A percentile compares a stretch with the other conserved stretches of the same genome.
Evolutionary conservation across 1,284 basidiomycete genomes (phyloP).

Genomic region (Takashimella tepidaria): DNA sequence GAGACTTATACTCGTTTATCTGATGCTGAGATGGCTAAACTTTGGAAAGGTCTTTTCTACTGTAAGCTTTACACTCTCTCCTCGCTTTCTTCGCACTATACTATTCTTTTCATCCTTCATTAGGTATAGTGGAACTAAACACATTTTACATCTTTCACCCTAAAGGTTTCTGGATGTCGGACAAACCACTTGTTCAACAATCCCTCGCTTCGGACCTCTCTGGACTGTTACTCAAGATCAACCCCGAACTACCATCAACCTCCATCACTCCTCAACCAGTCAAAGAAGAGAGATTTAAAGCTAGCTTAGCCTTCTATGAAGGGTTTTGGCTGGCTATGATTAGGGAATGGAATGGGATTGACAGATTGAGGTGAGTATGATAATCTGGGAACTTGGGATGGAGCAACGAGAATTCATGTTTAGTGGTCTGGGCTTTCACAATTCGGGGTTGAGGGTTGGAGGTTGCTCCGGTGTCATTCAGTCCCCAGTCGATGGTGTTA

Average conservation of each 20-base stretch:
- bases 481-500: too few relatives aligned
- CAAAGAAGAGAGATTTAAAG: slow-evolving; percentile 32
- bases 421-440: too few relatives aligned
- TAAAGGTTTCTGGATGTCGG: slow-evolving; percentile 99
- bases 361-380: slow-evolving; percentile 66
- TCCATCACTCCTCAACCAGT: not conserved
- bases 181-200: slow-evolving; percentile 95
- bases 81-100: not conserved
- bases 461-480: too few relatives aligned
- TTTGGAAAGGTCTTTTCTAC: slow-evolving; percentile 98
- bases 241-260: slow-evolving; percentile 34
- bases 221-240: slow-evolving; percentile 67
- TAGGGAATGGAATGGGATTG: slow-evolving; percentile 87
- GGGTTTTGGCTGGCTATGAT: slow-evolving; percentile 89
- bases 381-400: not conserved
- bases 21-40: slow-evolving; percentile 74
- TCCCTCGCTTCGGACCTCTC: slow-evolving; percentile 80
- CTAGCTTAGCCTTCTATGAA: slow-evolving; percentile 69
- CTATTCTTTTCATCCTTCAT: not conserved
- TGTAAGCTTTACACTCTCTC: slow-evolving; percentile 56
- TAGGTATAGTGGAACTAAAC: too few relatives aligned
- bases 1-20: slow-evolving; percentile 50
- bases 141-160: too few relatives aligned
- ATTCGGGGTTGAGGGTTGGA: too few relatives aligned
- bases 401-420: too few relatives aligned